Evolutionary conservation across 2,329 filamentous ascomycete species (phyloP), one percentile per base, ranked within the genome.

Genomic region (Hymenoscyphus fructigenus): DNA sequence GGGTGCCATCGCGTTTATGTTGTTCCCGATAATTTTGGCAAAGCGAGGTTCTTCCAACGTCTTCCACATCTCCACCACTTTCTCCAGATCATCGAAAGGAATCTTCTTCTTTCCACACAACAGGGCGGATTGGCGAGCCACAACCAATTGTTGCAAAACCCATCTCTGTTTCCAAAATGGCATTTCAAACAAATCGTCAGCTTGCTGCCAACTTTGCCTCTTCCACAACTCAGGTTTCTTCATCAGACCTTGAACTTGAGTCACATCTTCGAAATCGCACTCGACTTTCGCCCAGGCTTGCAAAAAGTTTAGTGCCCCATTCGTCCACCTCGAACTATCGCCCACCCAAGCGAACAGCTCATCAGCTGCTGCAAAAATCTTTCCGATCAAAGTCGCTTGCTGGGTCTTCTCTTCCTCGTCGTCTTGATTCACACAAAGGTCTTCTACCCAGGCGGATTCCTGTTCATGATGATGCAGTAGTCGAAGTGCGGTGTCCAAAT

Each of bases 371-470:
- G 44, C 36, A 34, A 64, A 68, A 17, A 66, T 68, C 12, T 55
- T 44, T 36, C 36, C 36, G 59, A 66, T 64, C 17, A 61, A 47
- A 12, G 29, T 34, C 12, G 63, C 62, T 57, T 68, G 66, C 26
- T 58, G 59, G 7, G 47, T 59, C 41, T 44, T 62, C 34, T 68
- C 64, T 14, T 23, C 26, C 29, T 55, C 58, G 23, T 68, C 64
- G 2, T 57, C 44, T n/a, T 66, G 66, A 28, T 68, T 66, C 50
- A 66, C 65, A 55, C 66, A 68, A 14, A 68, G 34, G 2, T 57
- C 62, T 59, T 66, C 64, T 12, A 68, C 60, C 66, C 66, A 68
- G 6, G 65, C 47, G 5, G 38, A 10, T n/a, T 61, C 32, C 20
- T 61, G 53, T 14, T 61, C 60, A 14, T 65, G 41, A 3, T 53